Conservation (phyloP, 2,329 filamentous ascomycete genomes). For the Sporothrix humicola region DNA sequence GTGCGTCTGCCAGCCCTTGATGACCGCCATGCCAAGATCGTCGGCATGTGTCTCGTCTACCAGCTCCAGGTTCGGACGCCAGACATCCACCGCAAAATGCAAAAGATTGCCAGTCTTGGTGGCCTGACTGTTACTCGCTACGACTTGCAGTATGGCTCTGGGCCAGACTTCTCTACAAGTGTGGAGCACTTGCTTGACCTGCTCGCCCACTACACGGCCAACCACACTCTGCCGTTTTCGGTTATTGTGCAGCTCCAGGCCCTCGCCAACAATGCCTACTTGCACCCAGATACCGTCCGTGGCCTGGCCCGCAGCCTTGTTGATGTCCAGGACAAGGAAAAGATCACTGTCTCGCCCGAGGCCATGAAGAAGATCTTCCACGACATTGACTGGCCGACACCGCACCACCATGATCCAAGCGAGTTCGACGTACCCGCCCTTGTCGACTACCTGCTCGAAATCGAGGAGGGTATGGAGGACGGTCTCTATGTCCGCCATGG, state of each 20-base stretch:
- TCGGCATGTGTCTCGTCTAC: slow-evolving; percentile 55
- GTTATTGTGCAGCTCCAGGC: slow-evolving; percentile 67
- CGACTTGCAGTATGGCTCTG: slow-evolving; percentile 31
- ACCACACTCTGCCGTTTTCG: slow-evolving; percentile 54
- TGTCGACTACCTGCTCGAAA: slow-evolving; percentile 47
- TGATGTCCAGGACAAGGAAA: slow-evolving; percentile 40
- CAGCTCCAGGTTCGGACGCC: slow-evolving; percentile 43
- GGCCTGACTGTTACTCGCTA: slow-evolving; percentile 41
- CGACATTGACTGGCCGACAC: slow-evolving; percentile 60
- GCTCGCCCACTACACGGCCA: slow-evolving; percentile 42
- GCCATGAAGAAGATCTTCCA: slow-evolving; percentile 60
- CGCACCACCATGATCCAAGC: slow-evolving; percentile 52
- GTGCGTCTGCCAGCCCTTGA: slow-evolving; percentile 43
- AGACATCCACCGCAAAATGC: slow-evolving; percentile 43
- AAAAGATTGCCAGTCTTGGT: slow-evolving; percentile 41
- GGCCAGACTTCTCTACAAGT: neutral
- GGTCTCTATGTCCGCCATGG: slow-evolving; percentile 34
- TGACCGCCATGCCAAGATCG: slow-evolving; percentile 44
- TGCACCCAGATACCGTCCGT: slow-evolving; percentile 60
- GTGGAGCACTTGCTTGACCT: slow-evolving; percentile 38
- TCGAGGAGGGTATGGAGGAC: slow-evolving; percentile 47
- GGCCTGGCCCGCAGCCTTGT: slow-evolving; percentile 54
- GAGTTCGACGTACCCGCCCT: slow-evolving; percentile 52
- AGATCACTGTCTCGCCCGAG: slow-evolving; percentile 54
- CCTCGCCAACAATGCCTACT: slow-evolving; percentile 66